Evolutionary conservation across 139 green algal genomes (phyloP), one percentile per base, ranked within the genome.

Genomic region (Spirogloea muscicola): DNA sequence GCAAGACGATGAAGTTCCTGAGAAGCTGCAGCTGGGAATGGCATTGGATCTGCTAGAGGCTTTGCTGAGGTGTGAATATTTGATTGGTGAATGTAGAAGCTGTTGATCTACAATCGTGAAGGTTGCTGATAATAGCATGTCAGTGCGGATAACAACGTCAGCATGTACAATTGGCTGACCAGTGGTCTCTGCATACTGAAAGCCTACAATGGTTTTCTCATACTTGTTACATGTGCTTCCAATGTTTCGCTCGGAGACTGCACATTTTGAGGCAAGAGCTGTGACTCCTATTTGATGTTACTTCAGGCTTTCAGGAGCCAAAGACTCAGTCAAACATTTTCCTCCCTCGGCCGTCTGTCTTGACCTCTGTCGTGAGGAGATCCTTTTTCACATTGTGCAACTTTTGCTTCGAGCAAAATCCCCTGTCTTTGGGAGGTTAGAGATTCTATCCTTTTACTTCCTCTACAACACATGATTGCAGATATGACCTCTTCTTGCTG

Each of bases 401-500:
- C 29, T 77, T 3, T 57, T 77, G 43, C 69, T 77, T 31, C 69
- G 69, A 25, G 69, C 69, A 18, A 77, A 77, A 39, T n/a, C 68
- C 41, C 68, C 68, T 3, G 43, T 58, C 34, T 77, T 69, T 25
- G 34, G 68, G 2, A 75, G 67, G 67, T 75, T n/a, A 74, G 43
- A 2, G n/a, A 13, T 0, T 60, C n/a, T n/a, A n/a, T n/a, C n/a
- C 43, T 51, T 10, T 16, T 16, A 16, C 10, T 25, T 51, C 43
- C 43, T 16, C 16, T 10, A 16, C 43, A 51, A 10, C 43, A 25
- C 13, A 51, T 51, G 43, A 10, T 51, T 51, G 43, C 10, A 51
- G 16, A 51, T 51, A 25, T 10, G 16, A 51, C 43, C 43, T 51
- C 43, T 51, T 16, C 13, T 16, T 51, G 43, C 43, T 51, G 43